Base-by-base conservation (phyloP, 2,329 filamentous ascomycete genomes). In the Neocatenulostroma microsporum region DNA sequence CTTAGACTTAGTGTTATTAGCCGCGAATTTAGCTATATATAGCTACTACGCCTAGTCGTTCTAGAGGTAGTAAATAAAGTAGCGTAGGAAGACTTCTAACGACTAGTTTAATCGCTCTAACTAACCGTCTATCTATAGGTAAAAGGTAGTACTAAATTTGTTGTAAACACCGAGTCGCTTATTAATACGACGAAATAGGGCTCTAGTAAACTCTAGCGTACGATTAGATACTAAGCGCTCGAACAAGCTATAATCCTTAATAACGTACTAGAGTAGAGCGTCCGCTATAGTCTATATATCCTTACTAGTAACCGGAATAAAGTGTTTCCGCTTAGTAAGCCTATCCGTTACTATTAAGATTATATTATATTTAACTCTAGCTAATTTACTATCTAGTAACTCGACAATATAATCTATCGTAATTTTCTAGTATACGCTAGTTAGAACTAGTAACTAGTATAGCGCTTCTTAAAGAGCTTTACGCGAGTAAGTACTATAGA, bases 81-180 rank as follows among this genome's bases (percentile, higher is more conserved):
- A n/a, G 9, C 17, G 12, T 9, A 36, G 18, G 19, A 28, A 36
- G 8, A 17, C 23, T 20, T 36, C 24, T 27, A 36, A 15, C n/a
- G 21, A 10, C 15, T 36, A 28, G 23, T 36, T 36, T 20, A 14
- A 9, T 27, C 24, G 12, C 18, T 36, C 17, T 10, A 18, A 28
- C 17, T 36, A 27, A 28, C 33, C 20, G 20, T 58, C 41, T 4
- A 44, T 56, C 38, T 55, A 27, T 7, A 41, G 37, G 31, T 59
- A 44, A 34, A 48, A 55, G n/a, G 44, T 39, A n/a, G 46, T 57
- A 5, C 40, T 53, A 2, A 51, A 42, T 17, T 48, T 41, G 26
- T 39, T 20, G 34, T 47, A 29, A 13, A 55, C 50, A 19, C 42
- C 40, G 10, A 45, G 38, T 17, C n/a, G n/a, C n/a, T n/a, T n/a